Base-by-base conservation (phyloP, 495 filamentous ascomycete genomes). In the Hypomontagnella monticulosa region DNA sequence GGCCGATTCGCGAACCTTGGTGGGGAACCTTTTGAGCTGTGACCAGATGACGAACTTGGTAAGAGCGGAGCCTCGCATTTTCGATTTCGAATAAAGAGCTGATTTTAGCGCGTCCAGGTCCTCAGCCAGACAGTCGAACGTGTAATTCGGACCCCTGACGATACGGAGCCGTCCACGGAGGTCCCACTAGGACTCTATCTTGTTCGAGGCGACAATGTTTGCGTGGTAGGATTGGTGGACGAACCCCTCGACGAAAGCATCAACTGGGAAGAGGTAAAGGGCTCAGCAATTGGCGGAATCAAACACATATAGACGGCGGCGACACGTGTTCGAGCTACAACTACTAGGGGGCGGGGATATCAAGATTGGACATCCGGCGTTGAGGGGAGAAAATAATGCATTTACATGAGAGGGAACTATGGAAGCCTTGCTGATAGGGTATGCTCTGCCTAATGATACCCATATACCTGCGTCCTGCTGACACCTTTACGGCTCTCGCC, bases 1-100 rank as follows among this genome's bases (percentile, higher is more conserved):
- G 42, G 89, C 90, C 61, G 96, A 98, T 77, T 95, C 94, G 51
- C 91, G 95, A 67, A 96, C 88, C 12, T 82, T 98, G 37, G 86
- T 91, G 53, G 95, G 95, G 27, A 90, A 79, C 1, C 88, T 99
- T 16, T 79, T 94, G 40, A 90, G 89, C n/a, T 91, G 89, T 71
- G 95, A 99, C 76, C 90, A 96, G 75, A 84, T 89, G 59, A 98
- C 95, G 41, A 99, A 99, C 76, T 80, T 98, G 62, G 93, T 85
- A 73, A 19, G 76, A 55, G 18, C 8, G 19, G 44, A 19, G 19
- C 54, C 38, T 58, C 30, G 16, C 18, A 23, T 55, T 23, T 55
- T 1, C 40, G 14, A 16, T 11, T 37, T 43, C 23, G 18, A 41
- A 30, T 16, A 20, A 12, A n/a, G 19, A 6, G 27, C 58, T 68